Conservation (phyloP, 306 rosid species). For the Fragaria nilgerrensis region DNA sequence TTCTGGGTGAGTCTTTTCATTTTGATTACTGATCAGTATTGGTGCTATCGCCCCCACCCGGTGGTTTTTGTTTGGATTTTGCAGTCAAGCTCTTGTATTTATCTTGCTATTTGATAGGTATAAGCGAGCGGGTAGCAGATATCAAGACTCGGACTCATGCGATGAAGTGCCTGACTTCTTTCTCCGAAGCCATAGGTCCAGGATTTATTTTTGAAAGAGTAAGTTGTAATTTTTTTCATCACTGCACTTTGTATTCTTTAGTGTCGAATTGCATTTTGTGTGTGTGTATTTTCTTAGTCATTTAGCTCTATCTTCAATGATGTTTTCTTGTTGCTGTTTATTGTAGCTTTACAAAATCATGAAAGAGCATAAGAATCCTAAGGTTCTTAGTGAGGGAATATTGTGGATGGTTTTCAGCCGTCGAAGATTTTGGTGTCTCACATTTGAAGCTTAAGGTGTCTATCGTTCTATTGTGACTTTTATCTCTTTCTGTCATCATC, state of each 20-base stretch:
- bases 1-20: slow-evolving; percentile 58
- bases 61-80: slow-evolving; percentile 14
- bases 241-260: not conserved
- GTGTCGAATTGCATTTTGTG: not conserved
- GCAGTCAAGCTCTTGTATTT: not conserved
- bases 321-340: slow-evolving; percentile 6
- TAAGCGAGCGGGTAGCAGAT: slow-evolving; percentile 98
- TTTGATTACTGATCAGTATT: slow-evolving; percentile 1
- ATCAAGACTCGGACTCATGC: slow-evolving; percentile 91
- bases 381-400: slow-evolving; percentile 96
- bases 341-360: slow-evolving; percentile 82
- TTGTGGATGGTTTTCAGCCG: slow-evolving; percentile 96
- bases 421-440: slow-evolving; percentile 88
- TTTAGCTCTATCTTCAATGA: not conserved
- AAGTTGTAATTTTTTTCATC: slow-evolving; percentile 26
- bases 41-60: not conserved
- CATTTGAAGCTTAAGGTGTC: slow-evolving; percentile 89
- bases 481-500: not conserved
- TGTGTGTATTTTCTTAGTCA: no score
- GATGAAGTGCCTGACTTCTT: slow-evolving; percentile 88
- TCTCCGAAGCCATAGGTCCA: slow-evolving; percentile 95
- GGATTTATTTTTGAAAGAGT: slow-evolving; percentile 96
- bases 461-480: slow-evolving; percentile 10
- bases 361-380: slow-evolving; percentile 99
- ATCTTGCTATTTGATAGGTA: slow-evolving; percentile 45